These are phyloP conservation scores for Linderniella brevidens DNA, from an alignment of 257 asterid species.

Conservation along the genomic window DNA sequence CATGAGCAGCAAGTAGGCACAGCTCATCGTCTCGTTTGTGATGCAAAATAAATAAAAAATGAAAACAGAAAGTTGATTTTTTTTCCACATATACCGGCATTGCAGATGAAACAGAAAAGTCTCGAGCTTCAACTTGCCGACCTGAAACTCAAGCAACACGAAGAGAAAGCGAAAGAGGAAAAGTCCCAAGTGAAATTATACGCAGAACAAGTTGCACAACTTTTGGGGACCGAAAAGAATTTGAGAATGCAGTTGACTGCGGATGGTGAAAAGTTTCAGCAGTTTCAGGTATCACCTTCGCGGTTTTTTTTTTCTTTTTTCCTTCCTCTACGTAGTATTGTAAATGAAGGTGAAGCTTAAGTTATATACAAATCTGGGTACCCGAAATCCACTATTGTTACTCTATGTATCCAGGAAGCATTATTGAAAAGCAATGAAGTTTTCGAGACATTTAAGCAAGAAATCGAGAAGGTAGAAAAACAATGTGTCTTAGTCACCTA, in stretches of 20 bases:
- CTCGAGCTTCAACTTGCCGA: slow-evolving; percentile 92
- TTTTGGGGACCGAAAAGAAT: slow-evolving; percentile 81
- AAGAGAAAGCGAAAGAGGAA: slow-evolving; percentile 69
- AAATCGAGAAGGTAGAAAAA: slow-evolving; percentile 68
- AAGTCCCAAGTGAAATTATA: slow-evolving; percentile 82
- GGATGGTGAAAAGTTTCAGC: slow-evolving; percentile 97
- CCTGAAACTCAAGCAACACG: slow-evolving; percentile 74
- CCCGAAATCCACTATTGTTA: background rate
- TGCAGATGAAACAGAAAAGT: slow-evolving; percentile 82
- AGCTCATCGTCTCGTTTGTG: background rate
- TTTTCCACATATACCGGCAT: background rate
- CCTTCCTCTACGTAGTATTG: background rate
- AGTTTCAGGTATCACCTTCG: slow-evolving; percentile 50
- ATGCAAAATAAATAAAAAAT: background rate
- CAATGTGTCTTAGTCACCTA: background rate
- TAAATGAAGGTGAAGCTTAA: background rate
- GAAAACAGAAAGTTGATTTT: background rate
- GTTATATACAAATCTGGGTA: background rate
- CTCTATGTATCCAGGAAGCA: slow-evolving; percentile 53
- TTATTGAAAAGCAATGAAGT: slow-evolving; percentile 91
- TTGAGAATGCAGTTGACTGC: slow-evolving; percentile 84
- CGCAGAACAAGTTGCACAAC: slow-evolving; percentile 81
- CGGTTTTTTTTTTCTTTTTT: no score
- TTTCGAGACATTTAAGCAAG: slow-evolving; percentile 90
- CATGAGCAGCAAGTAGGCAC: slow-evolving; percentile 57